phyloP scores from a whole-genome alignment of 805 yeast species.

The Geotrichum ghanense region DNA sequence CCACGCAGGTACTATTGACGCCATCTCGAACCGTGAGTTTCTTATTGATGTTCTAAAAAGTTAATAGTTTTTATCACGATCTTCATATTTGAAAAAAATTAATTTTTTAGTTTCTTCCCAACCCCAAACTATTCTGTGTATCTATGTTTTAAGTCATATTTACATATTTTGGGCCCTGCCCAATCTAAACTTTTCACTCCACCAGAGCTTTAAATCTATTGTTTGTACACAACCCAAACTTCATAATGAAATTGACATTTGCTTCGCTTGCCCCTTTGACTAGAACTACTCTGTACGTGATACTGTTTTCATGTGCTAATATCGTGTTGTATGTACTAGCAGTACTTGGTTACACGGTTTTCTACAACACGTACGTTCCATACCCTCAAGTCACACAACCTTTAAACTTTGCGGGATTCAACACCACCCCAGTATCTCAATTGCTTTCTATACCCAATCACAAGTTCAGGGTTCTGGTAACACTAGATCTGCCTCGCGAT shows the following conservation, averaged over 20 bases:
- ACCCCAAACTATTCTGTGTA: too few species aligned
- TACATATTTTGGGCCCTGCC: neutral
- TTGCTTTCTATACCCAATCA: constrained; percentile 1
- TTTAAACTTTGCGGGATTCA: constrained; percentile 15
- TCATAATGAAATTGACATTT: neutral
- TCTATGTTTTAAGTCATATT: neutral
- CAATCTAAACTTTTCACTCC: neutral
- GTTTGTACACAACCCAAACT: too few species aligned
- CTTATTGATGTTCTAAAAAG: neutral
- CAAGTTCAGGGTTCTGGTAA: constrained; percentile 19
- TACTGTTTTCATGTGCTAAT: neutral
- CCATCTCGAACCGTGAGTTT: constrained; percentile 5
- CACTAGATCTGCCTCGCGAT: constrained; percentile 23
- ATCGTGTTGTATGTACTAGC: constrained; percentile 11
- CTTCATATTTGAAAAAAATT: too few species aligned
- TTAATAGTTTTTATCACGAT: too few species aligned
- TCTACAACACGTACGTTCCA: constrained; percentile 17
- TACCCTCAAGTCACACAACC: constrained; percentile 9
- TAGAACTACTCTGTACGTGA: neutral
- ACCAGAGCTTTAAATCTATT: too few species aligned
- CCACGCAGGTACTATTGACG: constrained; percentile 59
- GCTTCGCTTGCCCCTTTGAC: neutral
- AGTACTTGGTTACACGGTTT: constrained; percentile 11
- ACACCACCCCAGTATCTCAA: constrained; percentile 7
- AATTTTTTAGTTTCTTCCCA: too few species aligned